A percentile compares a stretch with the other conserved stretches of the same genome.
These are phyloP conservation scores for Fusarium annulatum DNA, from an alignment of 2,329 filamentous ascomycete species.

Conservation along the genomic window DNA sequence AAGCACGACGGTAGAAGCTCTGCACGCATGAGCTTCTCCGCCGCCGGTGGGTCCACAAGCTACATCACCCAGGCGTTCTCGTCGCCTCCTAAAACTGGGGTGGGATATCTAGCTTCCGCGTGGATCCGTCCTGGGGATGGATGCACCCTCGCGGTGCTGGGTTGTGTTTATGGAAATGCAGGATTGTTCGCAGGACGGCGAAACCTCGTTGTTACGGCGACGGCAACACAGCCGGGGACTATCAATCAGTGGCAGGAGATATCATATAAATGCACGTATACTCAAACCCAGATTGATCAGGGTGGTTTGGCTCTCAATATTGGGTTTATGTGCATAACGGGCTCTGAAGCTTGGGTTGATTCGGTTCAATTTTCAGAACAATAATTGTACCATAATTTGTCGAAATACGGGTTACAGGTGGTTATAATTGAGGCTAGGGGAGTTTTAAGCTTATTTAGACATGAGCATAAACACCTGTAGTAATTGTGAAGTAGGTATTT, in stretches of 20 bases:
- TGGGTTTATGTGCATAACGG: not conserved
- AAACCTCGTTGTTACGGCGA: not conserved
- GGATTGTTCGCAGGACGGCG: not conserved
- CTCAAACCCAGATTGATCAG: not conserved
- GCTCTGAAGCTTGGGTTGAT: not conserved
- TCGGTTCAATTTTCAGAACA: not conserved
- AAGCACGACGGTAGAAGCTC: not conserved
- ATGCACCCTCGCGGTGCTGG: not conserved
- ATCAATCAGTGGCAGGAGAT: not conserved
- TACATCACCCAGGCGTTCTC: fast-evolving
- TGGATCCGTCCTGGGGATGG: not conserved
- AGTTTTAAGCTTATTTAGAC: not conserved
- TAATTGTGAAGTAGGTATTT: no score
- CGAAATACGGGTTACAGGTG: no score
- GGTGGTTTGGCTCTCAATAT: not conserved
- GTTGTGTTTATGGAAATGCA: not conserved
- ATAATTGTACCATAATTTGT: not conserved
- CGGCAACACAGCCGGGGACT: not conserved
- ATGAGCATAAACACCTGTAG: not conserved
- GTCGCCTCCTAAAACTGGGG: not conserved
- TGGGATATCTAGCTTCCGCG: not conserved
- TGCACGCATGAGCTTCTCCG: not conserved
- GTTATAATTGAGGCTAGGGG: no score
- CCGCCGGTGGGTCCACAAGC: not conserved
- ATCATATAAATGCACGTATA: not conserved